Evolutionary conservation across 2,329 filamentous ascomycete species (phyloP).

Genomic region (Aschersonia sp.): DNA sequence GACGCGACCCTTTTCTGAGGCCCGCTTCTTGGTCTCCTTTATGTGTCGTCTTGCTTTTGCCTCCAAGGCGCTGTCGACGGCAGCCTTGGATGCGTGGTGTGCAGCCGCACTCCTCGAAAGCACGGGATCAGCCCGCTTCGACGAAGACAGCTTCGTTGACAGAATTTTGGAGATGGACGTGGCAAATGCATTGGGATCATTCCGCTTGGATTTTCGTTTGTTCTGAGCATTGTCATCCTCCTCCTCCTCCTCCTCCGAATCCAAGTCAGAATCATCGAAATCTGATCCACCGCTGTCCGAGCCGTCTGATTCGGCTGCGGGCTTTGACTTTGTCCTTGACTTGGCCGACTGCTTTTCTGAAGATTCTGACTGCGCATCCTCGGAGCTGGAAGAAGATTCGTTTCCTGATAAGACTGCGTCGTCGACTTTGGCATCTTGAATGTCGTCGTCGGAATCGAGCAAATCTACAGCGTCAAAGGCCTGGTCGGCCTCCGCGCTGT

Average conservation of each 20-base stretch:
- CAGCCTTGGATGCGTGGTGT: conserved; percentile 53
- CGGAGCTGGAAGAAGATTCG: conserved; percentile 5
- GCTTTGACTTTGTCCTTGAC: neutral
- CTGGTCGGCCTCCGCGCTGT: conserved; percentile 21
- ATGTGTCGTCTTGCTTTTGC: conserved; percentile 66
- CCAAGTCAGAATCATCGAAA: conserved; percentile 16
- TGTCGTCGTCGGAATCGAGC: conserved; percentile 40
- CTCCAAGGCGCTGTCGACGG: conserved; percentile 66
- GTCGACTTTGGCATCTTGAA: conserved; percentile 34
- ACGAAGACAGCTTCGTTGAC: conserved; percentile 68
- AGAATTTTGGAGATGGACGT: conserved; percentile 90
- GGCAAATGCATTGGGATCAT: conserved; percentile 82
- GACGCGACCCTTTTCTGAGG: conserved; percentile 74
- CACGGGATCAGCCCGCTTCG: conserved; percentile 80
- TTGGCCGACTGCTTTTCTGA: neutral
- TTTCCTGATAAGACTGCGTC: conserved; percentile 27
- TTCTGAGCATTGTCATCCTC: conserved; percentile 13
- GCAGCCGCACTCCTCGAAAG: conserved; percentile 69
- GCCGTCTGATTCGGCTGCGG: neutral
- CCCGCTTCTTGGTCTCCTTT: conserved; percentile 63
- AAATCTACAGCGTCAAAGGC: conserved; percentile 37
- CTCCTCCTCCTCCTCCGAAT: conserved; percentile 15
- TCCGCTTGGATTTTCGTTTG: conserved; percentile 59
- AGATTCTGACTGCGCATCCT: neutral
- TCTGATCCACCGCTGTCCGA: conserved; percentile 12